These are phyloP conservation scores for Cryptococcus sp. DNA, from an alignment of 1,284 basidiomycete species.

Conservation along the genomic window DNA sequence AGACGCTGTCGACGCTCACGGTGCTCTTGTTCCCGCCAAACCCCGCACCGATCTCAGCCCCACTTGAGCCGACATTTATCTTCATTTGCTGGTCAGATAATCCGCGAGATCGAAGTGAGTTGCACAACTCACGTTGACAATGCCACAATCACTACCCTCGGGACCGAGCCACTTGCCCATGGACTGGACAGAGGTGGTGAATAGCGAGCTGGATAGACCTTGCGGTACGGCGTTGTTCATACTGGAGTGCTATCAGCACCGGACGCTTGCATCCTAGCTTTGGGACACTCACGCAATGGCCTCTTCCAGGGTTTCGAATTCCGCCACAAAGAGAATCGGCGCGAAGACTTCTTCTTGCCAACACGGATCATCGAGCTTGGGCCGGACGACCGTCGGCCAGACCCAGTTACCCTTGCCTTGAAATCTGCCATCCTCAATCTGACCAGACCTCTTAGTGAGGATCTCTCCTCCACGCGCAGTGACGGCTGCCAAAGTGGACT, in stretches of 20 bases:
- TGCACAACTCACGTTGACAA: constrained; percentile 66
- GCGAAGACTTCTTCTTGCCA: constrained; percentile 51
- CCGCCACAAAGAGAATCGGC: constrained; percentile 72
- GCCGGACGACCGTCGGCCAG: constrained; percentile 73
- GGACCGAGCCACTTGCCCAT: constrained; percentile 91
- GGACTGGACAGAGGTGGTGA: constrained; percentile 79
- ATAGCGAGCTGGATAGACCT: constrained; percentile 67
- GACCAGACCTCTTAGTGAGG: constrained; percentile 41
- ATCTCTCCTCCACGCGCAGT: constrained; percentile 72
- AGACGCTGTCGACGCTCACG: constrained; percentile 17
- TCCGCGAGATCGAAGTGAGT: not conserved
- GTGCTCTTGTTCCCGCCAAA: constrained; percentile 69
- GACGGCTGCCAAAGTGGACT: constrained; percentile 66
- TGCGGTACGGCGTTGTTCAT: constrained; percentile 93
- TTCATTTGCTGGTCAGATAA: constrained; percentile 48
- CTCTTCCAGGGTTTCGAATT: constrained; percentile 86
- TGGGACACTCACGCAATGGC: constrained; percentile 63
- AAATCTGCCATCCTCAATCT: constrained; percentile 31
- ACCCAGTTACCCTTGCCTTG: constrained; percentile 76
- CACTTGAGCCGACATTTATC: constrained; percentile 90
- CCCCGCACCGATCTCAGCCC: constrained; percentile 88
- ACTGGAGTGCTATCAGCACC: constrained; percentile 8
- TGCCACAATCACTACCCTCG: constrained; percentile 79
- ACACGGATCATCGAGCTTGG: constrained; percentile 45
- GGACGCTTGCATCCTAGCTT: no score